Evolutionary conservation across 225 moss, liverwort and hornwort species (phyloP).

Genomic region (Polytrichum formosum): DNA sequence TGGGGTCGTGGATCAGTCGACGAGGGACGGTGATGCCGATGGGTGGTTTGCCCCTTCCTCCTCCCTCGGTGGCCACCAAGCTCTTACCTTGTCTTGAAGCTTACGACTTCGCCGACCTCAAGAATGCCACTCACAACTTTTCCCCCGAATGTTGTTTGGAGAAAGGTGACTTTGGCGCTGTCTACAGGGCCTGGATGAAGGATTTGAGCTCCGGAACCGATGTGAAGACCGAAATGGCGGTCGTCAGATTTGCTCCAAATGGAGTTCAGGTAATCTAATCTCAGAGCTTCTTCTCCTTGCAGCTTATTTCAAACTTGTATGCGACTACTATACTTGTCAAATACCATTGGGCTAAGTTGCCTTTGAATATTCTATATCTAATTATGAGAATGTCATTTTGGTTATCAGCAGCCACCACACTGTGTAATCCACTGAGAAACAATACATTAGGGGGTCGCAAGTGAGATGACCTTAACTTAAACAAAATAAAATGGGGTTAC

Average conservation of each 20-base stretch:
- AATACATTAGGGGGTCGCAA: too few relatives aligned
- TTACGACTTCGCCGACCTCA: constrained; percentile 28
- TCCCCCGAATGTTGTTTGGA: constrained; percentile 40
- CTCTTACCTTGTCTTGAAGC: constrained; percentile 33
- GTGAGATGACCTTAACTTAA: too few relatives aligned
- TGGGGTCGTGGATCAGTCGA: constrained; percentile 40
- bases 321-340: too few relatives aligned
- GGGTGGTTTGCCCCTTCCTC: constrained; percentile 34
- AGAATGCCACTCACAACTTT: constrained; percentile 21
- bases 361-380: too few relatives aligned
- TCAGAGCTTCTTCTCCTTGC: not conserved
- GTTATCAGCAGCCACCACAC: too few relatives aligned
- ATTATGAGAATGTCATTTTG: too few relatives aligned
- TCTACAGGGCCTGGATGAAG: constrained; percentile 30
- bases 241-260: constrained; percentile 25
- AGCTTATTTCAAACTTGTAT: not conserved
- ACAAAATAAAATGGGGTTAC: too few relatives aligned
- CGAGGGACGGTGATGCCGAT: constrained; percentile 5
- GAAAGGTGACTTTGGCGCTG: constrained; percentile 34
- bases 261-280: constrained; percentile 29
- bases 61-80: constrained; percentile 35
- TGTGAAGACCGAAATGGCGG: constrained; percentile 20
- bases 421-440: too few relatives aligned
- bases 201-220: not conserved
- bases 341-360: too few relatives aligned